Evolutionary conservation across 2,329 filamentous ascomycete genomes (phyloP).

Genomic region (Fusarium circinatum): DNA sequence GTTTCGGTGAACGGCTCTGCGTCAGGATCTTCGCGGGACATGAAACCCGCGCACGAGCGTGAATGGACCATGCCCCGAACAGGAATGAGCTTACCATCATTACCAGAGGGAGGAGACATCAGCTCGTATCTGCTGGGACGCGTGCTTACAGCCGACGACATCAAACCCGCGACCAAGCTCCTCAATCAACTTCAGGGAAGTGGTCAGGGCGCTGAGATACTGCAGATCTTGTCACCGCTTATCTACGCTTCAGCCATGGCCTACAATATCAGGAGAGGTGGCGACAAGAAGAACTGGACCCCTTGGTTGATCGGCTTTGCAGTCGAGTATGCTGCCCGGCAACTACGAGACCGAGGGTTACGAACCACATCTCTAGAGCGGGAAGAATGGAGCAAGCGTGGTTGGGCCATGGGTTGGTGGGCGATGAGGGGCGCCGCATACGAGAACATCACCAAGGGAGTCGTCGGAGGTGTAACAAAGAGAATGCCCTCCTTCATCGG

Average conservation of each 20-base stretch:
- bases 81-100: slow-evolving; percentile 81
- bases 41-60: slow-evolving; percentile 56
- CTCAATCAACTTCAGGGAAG: slow-evolving; percentile 83
- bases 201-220: slow-evolving; percentile 82
- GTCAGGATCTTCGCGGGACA: slow-evolving; percentile 32
- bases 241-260: slow-evolving; percentile 87
- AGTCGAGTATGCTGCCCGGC: slow-evolving; percentile 89
- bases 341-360: slow-evolving; percentile 78
- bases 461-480: slow-evolving; percentile 78
- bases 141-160: slow-evolving; percentile 94
- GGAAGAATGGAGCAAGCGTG: slow-evolving; percentile 88
- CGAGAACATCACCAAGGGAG: slow-evolving; percentile 84
- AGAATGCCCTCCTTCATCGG: slow-evolving; percentile 83
- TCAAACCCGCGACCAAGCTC: slow-evolving; percentile 88
- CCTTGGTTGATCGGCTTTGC: slow-evolving; percentile 90
- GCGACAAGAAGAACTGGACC: slow-evolving; percentile 83
- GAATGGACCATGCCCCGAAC: slow-evolving; percentile 97
- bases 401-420: slow-evolving; percentile 96
- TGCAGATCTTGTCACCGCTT: slow-evolving; percentile 91
- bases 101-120: slow-evolving; percentile 85
- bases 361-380: slow-evolving; percentile 87
- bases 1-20: slow-evolving; percentile 48
- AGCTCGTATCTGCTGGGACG: slow-evolving; percentile 88
- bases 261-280: slow-evolving; percentile 57
- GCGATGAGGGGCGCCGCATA: slow-evolving; percentile 96